Base-by-base conservation (phyloP, 805 yeast species). In the Candida berthetii region DNA sequence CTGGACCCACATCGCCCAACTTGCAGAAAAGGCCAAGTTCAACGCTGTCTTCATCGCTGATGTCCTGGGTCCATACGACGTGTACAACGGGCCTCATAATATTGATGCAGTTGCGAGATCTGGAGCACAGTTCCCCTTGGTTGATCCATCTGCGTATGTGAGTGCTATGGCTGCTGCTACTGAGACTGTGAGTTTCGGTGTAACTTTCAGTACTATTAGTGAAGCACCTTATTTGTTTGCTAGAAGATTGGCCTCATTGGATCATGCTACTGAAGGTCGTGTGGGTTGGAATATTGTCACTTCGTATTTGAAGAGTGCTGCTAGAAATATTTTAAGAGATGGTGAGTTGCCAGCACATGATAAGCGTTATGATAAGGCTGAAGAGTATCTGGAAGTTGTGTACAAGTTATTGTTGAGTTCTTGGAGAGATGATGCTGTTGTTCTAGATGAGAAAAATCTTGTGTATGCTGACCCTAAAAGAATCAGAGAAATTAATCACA, bases 251-350 rank as follows among this genome's bases (percentile, higher is more conserved):
- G 67, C 69, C 14, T 66, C 72, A 1, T 53, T 68, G 37, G 72
- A 67, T 45, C 68, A 67, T 40, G 57, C 68, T 37, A 62, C 70
- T 7, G 55, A 56, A 13, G 72, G 72, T 11, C 55, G 72, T 42
- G 50, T 67, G 39, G 72, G 72, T 22, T 68, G 73, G 72, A 68
- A 68, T 45, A 60, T 68, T 16, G 72, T 68, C 29, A 59, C 69
- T 9, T 61, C 69, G 4, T 66, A 67, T 39, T 52, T 67, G 41
- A 69, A 66, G 40, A 60, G 67, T 48, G 72, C 72, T 6, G 63
- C 71, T 7, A 52, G 64, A 44, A 65, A 66, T 44, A 47, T 64
- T 16, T 48, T 64, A 20, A 63, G 64, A 39, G 62, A 61, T 4
- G 58, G 56, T 32, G 37, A 48, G 3, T 55, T 65, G 24, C 64